phyloP scores from a whole-genome alignment of 2,329 filamentous ascomycete species.

The Magnaporthales sp. region DNA sequence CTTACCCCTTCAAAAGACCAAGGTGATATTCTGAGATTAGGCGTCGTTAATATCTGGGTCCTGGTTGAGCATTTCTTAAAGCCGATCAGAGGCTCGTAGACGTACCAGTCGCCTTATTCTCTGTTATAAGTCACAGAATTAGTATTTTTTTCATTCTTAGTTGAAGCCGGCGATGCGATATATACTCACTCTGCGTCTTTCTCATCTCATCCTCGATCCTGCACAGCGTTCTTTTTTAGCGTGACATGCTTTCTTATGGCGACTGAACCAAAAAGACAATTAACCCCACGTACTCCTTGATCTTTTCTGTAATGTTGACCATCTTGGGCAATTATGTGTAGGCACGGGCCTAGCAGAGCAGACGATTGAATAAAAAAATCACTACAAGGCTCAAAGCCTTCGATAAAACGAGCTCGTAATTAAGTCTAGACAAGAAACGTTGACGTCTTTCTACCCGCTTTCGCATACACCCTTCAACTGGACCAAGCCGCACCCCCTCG shows the following conservation, averaged over 20 bases:
- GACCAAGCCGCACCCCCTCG: slow-evolving; percentile 14
- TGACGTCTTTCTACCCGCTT: background rate
- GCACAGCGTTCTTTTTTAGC: background rate
- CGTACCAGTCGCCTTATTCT: slow-evolving; percentile 98
- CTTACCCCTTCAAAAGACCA: slow-evolving; percentile 89
- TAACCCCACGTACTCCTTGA: slow-evolving; percentile 75
- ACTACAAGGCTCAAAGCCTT: background rate
- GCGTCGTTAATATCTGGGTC: slow-evolving; percentile 3
- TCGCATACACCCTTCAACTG: slow-evolving; percentile 1
- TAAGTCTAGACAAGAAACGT: background rate
- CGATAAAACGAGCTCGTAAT: background rate
- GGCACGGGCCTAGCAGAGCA: background rate
- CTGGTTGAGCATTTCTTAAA: background rate
- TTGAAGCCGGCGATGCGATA: background rate
- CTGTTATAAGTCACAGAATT: slow-evolving; percentile 36
- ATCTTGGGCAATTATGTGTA: slow-evolving; percentile 42
- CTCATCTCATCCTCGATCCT: slow-evolving; percentile 99
- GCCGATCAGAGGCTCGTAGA: slow-evolving; percentile 8
- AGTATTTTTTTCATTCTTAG: background rate
- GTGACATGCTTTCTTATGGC: background rate
- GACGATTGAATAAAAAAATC: background rate
- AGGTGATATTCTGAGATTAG: slow-evolving; percentile 78
- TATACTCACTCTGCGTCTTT: slow-evolving; percentile 82
- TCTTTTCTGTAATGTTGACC: slow-evolving; percentile 99
- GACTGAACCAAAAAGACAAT: background rate